A percentile compares a stretch with the other conserved stretches of the same genome.
phyloP scores from a whole-genome alignment of 1,284 basidiomycete genomes.

The Ganoderma lingzhi region DNA sequence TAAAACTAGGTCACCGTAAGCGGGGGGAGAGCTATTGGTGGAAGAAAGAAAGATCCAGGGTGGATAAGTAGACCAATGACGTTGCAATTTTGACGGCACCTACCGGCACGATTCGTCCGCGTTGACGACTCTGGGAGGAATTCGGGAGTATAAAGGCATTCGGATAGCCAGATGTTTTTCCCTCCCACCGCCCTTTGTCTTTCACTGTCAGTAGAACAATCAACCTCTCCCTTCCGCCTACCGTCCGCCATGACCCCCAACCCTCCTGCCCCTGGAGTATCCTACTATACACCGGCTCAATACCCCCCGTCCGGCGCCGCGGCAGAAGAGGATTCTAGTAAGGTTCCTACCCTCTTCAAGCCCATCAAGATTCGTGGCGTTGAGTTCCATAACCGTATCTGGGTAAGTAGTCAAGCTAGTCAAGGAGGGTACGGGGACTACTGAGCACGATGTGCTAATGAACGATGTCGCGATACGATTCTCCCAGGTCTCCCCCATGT shows the following conservation, averaged over 20 bases:
- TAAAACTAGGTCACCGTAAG: background rate
- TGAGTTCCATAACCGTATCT: conserved; percentile 75
- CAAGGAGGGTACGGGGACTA: background rate
- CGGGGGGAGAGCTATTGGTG: background rate
- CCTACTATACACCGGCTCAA: conserved; percentile 65
- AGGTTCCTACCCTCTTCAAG: conserved; percentile 66
- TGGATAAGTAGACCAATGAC: background rate
- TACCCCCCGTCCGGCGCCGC: conserved; percentile 58
- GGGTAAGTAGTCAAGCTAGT: conserved; percentile 44
- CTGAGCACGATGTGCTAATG: background rate
- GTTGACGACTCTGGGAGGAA: no score
- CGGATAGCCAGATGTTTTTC: background rate
- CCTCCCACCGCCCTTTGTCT: background rate
- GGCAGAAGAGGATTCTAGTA: conserved; percentile 46
- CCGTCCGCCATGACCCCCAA: conserved; percentile 14
- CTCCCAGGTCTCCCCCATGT: conserved; percentile 64
- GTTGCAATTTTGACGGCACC: background rate
- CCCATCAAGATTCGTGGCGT: conserved; percentile 67
- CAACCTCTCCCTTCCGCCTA: background rate
- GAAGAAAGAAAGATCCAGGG: background rate
- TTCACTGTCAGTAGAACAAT: background rate
- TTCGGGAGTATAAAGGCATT: background rate
- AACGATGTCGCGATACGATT: no score
- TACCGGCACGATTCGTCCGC: background rate
- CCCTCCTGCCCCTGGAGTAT: conserved; percentile 38